Base-by-base conservation (phyloP, 1,284 basidiomycete genomes). In the Heimioporus punctisporus region DNA sequence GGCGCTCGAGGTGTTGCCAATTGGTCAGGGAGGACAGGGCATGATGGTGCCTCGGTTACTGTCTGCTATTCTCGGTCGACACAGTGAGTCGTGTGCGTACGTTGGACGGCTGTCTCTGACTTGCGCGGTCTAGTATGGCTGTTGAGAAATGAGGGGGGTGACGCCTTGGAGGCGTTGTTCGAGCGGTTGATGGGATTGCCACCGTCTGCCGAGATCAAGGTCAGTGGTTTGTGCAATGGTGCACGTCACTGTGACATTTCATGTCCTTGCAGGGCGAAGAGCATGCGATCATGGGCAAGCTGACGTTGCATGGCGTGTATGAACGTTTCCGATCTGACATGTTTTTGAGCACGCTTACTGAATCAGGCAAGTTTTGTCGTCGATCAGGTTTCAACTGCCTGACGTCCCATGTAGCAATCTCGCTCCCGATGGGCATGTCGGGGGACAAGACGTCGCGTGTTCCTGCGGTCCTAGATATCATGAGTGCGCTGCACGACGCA, bases 271-370 rank as follows among this genome's bases (percentile, higher is more conserved):
- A 93, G 88, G 84, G 87, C 8, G 88, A 92, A 65, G 85, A 90
- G 61, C 82, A 84, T 58, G 78, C 84, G 5, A 72, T 95, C 1
- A 79, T 90, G 63, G 93, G 88, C 0, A 88, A 84, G 56, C 74
- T 95, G 17, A 85, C 85, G 1, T 72, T 96, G 37, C 83, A 92
- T 54, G 82, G 86, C 27, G 90, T 90, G 1, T 88, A 93, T 63
- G 80, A 81, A 47, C 85, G 84, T 25, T 93, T 95, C 76, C 84
- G 84, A 47, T 80, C 85, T 1, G 93, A 96, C 64, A 88, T 96
- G 76, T 92, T 93, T 72, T 76, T 96, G 59, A 93, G 86, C 64
- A 95, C 93, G 3, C 73, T 96, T 21, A 82, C 88, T 0, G 94
- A 97, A 71, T 95, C 93, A 12, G 88, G 93, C 93, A 62, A 41